These are phyloP conservation scores for Aspergillus sclerotiicarbonarius DNA, from an alignment of 495 filamentous ascomycete species.

Conservation along the genomic window DNA sequence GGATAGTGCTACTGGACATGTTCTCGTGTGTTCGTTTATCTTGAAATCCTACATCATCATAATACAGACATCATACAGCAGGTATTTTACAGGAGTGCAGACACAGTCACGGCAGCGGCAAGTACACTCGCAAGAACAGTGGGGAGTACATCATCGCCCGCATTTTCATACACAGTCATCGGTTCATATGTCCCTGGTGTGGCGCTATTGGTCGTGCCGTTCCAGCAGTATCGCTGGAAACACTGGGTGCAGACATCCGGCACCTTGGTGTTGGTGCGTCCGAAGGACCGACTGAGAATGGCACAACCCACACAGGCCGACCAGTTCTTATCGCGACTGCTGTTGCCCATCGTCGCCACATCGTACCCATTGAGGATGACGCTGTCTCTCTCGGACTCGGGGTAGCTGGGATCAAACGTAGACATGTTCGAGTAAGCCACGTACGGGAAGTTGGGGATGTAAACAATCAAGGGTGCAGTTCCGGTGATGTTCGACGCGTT, in stretches of 20 bases:
- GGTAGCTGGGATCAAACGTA: constrained; percentile 66
- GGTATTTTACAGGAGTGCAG: neutral
- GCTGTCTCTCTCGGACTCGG: constrained; percentile 61
- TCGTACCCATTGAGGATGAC: constrained; percentile 85
- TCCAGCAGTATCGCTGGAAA: constrained; percentile 81
- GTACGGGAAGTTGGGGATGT: constrained; percentile 88
- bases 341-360: constrained; percentile 77
- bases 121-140: constrained; percentile 7
- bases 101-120: neutral
- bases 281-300: constrained; percentile 71
- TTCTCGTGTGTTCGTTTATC: no score
- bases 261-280: constrained; percentile 60
- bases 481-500: constrained; percentile 58
- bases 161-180: constrained; percentile 17
- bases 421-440: constrained; percentile 66
- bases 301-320: constrained; percentile 82
- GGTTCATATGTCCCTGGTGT: constrained; percentile 33
- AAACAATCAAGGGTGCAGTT: constrained; percentile 72
- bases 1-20: no score
- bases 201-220: constrained; percentile 35
- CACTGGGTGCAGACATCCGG: constrained; percentile 69
- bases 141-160: constrained; percentile 16
- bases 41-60: neutral
- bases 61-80: neutral
- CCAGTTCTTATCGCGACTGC: constrained; percentile 70